A percentile compares a stretch with the other conserved stretches of the same genome.
These are phyloP conservation scores for Aspergillus sp. DNA, from an alignment of 2,329 filamentous ascomycete species.

Conservation along the genomic window DNA sequence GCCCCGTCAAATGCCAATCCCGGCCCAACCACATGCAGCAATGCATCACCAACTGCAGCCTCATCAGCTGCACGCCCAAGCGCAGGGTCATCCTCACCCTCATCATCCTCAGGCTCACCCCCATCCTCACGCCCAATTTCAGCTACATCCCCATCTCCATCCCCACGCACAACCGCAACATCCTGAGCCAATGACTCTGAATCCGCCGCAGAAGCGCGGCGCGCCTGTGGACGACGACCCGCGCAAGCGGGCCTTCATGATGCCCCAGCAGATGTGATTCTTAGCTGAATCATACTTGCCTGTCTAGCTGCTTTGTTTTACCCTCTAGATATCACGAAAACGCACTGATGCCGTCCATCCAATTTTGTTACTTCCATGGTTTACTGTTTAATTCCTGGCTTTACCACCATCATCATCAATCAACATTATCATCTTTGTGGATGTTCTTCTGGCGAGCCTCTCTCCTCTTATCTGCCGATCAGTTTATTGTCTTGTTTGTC, in stretches of 20 bases:
- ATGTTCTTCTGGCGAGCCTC: not conserved
- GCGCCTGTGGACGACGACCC: conserved; percentile 21
- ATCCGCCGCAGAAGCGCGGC: conserved; percentile 22
- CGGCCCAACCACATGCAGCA: conserved; percentile 12
- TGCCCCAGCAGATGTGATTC: conserved; percentile 19
- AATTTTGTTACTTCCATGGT: not conserved
- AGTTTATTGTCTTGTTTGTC: not conserved
- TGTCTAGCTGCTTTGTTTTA: not conserved
- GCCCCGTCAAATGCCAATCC: conserved; percentile 9
- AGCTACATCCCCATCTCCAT: conserved; percentile 8
- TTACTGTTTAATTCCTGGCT: not conserved
- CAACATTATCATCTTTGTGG: not conserved
- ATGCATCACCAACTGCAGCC: conserved; percentile 15
- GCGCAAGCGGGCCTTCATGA: conserved; percentile 24
- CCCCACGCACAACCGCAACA: conserved; percentile 19
- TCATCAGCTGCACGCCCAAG: conserved; percentile 11
- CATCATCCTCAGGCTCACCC: conserved; percentile 16
- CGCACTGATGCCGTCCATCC: not conserved
- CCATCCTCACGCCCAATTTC: conserved; percentile 9
- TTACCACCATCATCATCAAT: no score
- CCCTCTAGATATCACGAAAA: conserved; percentile 1
- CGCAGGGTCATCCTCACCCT: conserved; percentile 12
- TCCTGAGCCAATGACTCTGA: conserved; percentile 21
- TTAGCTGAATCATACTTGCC: not conserved
- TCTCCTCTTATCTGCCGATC: not conserved